A percentile compares a stretch with the other conserved stretches of the same genome.
Conservation (phyloP, 2,329 filamentous ascomycete genomes). For the Ophiocordyceps sinensis region DNA sequence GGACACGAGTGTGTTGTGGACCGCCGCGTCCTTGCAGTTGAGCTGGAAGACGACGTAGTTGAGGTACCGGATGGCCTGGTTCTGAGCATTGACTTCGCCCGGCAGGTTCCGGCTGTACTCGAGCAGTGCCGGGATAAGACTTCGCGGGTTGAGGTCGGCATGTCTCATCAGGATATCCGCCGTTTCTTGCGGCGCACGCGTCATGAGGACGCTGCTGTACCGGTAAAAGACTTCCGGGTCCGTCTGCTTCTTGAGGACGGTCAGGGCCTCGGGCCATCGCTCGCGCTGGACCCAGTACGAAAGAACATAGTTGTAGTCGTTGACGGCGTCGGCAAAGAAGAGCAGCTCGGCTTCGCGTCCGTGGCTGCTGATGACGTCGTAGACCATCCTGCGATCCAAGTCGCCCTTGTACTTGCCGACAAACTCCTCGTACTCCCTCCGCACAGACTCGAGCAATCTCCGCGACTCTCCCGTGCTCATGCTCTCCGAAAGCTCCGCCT, state of each 20-base stretch:
- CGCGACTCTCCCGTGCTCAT: conserved; percentile 56
- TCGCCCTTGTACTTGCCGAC: conserved; percentile 72
- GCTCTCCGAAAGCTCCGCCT: conserved; percentile 64
- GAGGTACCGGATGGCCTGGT: conserved; percentile 88
- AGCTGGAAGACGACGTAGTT: conserved; percentile 85
- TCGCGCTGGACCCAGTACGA: conserved; percentile 97
- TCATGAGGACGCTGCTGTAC: conserved; percentile 94
- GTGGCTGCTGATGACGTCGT: conserved; percentile 92
- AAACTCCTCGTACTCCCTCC: conserved; percentile 79
- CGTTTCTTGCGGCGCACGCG: conserved; percentile 66
- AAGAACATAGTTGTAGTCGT: conserved; percentile 89
- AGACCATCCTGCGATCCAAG: conserved; percentile 80
- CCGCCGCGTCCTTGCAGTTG: conserved; percentile 64
- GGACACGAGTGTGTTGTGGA: conserved; percentile 94
- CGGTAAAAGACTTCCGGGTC: conserved; percentile 90
- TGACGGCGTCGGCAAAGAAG: conserved; percentile 75
- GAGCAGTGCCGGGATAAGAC: conserved; percentile 81
- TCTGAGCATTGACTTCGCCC: conserved; percentile 50
- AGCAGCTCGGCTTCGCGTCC: conserved; percentile 86
- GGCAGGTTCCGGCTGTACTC: conserved; percentile 77
- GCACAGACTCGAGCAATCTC: conserved; percentile 54
- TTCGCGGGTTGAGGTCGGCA: conserved; percentile 67
- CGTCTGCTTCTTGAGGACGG: conserved; percentile 83
- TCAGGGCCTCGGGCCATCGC: conserved; percentile 74
- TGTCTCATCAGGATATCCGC: conserved; percentile 96